These are phyloP conservation scores for Fonsecaea monophora DNA, from an alignment of 2,329 filamentous ascomycete species.

Conservation along the genomic window DNA sequence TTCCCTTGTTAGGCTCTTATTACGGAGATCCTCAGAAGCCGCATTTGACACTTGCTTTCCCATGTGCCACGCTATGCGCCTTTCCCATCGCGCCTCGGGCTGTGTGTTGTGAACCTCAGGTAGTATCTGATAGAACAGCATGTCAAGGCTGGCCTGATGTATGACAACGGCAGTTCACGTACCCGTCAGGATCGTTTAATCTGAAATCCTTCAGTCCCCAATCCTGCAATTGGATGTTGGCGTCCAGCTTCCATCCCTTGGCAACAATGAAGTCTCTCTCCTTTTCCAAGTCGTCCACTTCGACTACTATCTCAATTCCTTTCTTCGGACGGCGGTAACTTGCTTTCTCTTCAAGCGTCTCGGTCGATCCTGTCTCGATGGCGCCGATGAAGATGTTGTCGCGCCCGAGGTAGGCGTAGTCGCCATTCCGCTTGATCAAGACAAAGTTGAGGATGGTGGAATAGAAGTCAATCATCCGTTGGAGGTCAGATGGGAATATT, in stretches of 20 bases:
- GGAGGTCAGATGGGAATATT: constrained; percentile 32
- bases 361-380: constrained; percentile 20
- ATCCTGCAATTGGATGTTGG: constrained; percentile 28
- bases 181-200: constrained; percentile 34
- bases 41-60: constrained; percentile 16
- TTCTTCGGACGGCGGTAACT: constrained; percentile 25
- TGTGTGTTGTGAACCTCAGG: constrained; percentile 27
- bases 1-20: not conserved
- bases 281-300: constrained; percentile 33
- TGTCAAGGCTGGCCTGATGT: not conserved
- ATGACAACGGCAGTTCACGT: constrained; percentile 13
- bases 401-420: constrained; percentile 32
- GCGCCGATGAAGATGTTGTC: constrained; percentile 35
- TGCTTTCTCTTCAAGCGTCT: constrained; percentile 25
- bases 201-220: constrained; percentile 35
- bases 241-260: constrained; percentile 27
- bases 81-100: constrained; percentile 13
- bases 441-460: constrained; percentile 28
- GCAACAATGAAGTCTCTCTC: constrained; percentile 30
- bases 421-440: constrained; percentile 29
- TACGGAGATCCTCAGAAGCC: not conserved
- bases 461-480: constrained; percentile 31
- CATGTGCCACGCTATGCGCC: constrained; percentile 9
- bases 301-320: constrained; percentile 34
- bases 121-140: not conserved